Base-by-base conservation (phyloP, 148 eudicot genomes). In the Amaranthus palmeri region DNA sequence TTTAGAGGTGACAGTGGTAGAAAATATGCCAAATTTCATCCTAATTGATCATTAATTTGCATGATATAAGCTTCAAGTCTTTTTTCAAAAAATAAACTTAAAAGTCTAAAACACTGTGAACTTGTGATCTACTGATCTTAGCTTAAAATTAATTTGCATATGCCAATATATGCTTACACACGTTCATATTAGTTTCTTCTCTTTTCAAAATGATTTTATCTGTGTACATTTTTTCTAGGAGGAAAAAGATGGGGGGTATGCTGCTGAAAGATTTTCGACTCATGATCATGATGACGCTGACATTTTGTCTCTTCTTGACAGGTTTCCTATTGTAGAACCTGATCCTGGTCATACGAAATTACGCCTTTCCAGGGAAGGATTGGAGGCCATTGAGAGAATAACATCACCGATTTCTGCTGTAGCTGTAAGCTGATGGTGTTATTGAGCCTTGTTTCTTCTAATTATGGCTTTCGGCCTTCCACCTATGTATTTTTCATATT, bases 341-440 rank as follows among this genome's bases (percentile, higher is more conserved):
- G 98, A 91, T 84, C 88, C 96, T 64, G 97, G 92, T 73, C 98
- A 95, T 82, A 91, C 98, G 63, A 95, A 88, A 81, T 88, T 95
- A 71, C 96, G 88, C 55, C 89, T 95, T 72, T 81, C 97, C 8
- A 84, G 83, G 74, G 97, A 87, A 77, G 98, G 98, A 45, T 77
- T 95, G 84, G 96, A 91, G 80, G 96, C 96, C 61, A 95, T 95
- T 72, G 72, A 83, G 85, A 91, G 81, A 81, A 91, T 95, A 73
- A 84, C 78, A 43, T 77, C 82, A 14, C 97, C 98, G 9, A 85
- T 93, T 72, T 83, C 98, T 50, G 98, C 98, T 76, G 96, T 93
- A 76, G 93, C 97, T 81, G 98, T 95, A 88, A 89, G 97, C 67
- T 72, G 51, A 44, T 54, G 6, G 53, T 48, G 36, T 54, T 67